Base-by-base conservation (phyloP, 495 filamentous ascomycete species). In the Tetracladium setigerum region DNA sequence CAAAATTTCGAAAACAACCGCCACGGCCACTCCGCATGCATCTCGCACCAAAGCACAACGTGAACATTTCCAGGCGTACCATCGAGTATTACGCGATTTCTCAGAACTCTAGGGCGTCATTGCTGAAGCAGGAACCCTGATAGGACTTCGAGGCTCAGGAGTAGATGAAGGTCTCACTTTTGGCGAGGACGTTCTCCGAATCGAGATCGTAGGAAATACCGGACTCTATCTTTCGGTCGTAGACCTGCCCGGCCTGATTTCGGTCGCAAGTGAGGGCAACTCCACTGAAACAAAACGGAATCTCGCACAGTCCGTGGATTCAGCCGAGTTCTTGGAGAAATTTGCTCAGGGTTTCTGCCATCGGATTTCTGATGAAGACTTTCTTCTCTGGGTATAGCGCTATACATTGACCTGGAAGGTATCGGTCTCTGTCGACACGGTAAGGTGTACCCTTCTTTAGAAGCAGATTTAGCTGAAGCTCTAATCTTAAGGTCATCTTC, bases 181-280 rank as follows among this genome's bases (percentile, higher is more conserved):
- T 47, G 64, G 58, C 13, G 64, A 60, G 22, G 71, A 78, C 41
- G 50, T 74, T 4, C 63, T 79, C 5, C 60, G 70, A 0, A 63
- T 79, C 38, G 74, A 77, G 52, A 16, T 35, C 37, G 15, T 27
- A 0, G 74, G 75, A 8, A 75, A 73, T 0, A 58, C 62, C 12
- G 61, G 57, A 30, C 69, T 73, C 19, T 66, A 78, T 39, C 57
- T 79, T 13, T 77, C 73, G 0, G 61, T 79, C n/a, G 73, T 79
- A 17, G 74, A 79, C 47, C 62, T 79, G 1, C 77, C 74, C 7
- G 72, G 73, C n/a, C 50, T 79, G 4, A 70, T 76, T 10, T 27
- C 22, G 7, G 22, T 27, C 3, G 22, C 22, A 27, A 27, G 7
- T 27, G 7, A 27, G 7, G 22, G n/a, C n/a, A n/a, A n/a, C n/a